These are phyloP conservation scores for Beauveria scarabaeidicola DNA, from an alignment of 2,329 filamentous ascomycete genomes.

Conservation along the genomic window DNA sequence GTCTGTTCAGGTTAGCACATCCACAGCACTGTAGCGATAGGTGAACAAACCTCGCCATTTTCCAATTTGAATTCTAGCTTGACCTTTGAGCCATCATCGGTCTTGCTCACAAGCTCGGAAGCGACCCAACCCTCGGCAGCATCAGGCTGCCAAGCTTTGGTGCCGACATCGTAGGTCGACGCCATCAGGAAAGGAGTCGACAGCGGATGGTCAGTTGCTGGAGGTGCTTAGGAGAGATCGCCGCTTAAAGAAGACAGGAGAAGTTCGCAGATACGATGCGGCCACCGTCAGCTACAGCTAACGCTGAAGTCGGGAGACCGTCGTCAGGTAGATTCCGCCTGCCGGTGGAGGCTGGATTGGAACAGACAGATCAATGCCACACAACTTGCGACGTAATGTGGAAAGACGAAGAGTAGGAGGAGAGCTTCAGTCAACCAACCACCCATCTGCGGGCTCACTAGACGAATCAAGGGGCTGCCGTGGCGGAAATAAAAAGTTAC, in stretches of 20 bases:
- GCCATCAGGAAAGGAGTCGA: slow-evolving; percentile 55
- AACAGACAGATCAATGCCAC: background rate
- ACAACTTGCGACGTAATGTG: background rate
- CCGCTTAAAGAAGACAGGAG: background rate
- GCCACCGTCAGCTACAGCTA: slow-evolving; percentile 1
- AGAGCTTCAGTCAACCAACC: background rate
- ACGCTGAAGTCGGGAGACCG: background rate
- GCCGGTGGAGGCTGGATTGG: background rate
- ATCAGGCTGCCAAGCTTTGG: slow-evolving; percentile 97
- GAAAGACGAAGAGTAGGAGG: background rate
- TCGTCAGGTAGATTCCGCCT: background rate
- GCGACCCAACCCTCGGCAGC: slow-evolving; percentile 93
- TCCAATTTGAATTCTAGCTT: slow-evolving; percentile 80
- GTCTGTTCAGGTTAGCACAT: slow-evolving; percentile 41
- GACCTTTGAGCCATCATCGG: slow-evolving; percentile 75
- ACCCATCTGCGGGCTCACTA: background rate
- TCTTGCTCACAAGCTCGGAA: slow-evolving; percentile 85
- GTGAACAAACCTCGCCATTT: slow-evolving; percentile 70
- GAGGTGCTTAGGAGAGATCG: background rate
- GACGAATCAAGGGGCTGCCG: slow-evolving; percentile 4
- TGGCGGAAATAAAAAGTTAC: background rate
- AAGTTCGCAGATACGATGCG: background rate
- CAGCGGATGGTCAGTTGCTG: background rate
- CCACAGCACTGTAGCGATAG: background rate
- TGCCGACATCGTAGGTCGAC: slow-evolving; percentile 92